Conservation (phyloP, 2,329 filamentous ascomycete species). For the Trichoderma simmonsii region DNA sequence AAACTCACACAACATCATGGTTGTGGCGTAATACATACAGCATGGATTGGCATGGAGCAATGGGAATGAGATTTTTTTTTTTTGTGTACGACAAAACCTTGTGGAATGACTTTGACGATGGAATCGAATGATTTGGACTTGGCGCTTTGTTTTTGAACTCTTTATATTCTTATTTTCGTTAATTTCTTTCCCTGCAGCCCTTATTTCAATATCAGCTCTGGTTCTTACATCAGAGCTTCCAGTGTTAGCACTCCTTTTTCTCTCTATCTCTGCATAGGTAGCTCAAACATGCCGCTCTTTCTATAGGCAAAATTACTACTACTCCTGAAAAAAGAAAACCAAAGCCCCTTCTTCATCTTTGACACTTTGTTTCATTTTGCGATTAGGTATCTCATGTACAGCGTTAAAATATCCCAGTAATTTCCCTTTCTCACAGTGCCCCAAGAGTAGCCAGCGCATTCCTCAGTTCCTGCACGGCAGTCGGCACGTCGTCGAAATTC, state of each 20-base stretch:
- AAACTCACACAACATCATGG: slow-evolving; percentile 20
- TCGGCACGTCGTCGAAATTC: slow-evolving; percentile 93
- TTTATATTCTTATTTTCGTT: background rate
- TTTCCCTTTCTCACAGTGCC: slow-evolving; percentile 37
- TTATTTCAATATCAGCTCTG: background rate
- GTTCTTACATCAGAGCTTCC: background rate
- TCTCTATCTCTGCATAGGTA: slow-evolving; percentile 4
- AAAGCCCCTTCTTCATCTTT: background rate
- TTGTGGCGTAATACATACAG: slow-evolving; percentile 20
- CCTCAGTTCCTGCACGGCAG: slow-evolving; percentile 79
- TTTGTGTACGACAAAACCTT: background rate
- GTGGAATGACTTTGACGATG: slow-evolving; percentile 16
- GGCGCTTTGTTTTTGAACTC: background rate
- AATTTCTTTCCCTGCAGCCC: background rate
- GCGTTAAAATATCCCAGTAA: background rate
- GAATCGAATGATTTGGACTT: slow-evolving; percentile 1
- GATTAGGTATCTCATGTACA: background rate
- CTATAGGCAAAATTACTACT: background rate
- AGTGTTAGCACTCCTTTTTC: background rate
- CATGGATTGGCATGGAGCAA: slow-evolving; percentile 4
- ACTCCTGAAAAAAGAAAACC: background rate
- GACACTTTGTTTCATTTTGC: background rate
- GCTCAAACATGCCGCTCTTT: background rate
- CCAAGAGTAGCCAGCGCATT: slow-evolving; percentile 71
- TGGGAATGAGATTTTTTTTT: background rate